Evolutionary conservation across 176 grass and related monocot species (phyloP).

Genomic region (Oryza longistaminata): DNA sequence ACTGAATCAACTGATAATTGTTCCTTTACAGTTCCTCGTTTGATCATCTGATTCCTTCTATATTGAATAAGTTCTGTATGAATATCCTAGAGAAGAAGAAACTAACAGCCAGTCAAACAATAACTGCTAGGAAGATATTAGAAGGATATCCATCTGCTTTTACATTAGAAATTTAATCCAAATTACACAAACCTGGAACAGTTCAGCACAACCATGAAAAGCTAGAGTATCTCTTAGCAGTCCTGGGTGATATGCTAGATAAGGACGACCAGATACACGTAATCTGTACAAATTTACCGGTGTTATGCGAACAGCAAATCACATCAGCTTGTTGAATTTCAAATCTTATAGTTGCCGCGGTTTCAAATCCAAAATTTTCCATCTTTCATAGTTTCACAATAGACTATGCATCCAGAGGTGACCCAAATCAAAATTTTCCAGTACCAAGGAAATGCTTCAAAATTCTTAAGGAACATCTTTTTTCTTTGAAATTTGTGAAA

Average conservation of each 20-base stretch:
- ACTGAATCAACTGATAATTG: slow-evolving; percentile 80
- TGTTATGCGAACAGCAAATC: slow-evolving; percentile 21
- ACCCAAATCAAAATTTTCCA: not conserved
- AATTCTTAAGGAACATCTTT: slow-evolving; percentile 22
- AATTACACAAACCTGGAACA: slow-evolving; percentile 75
- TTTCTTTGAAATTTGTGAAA: slow-evolving; percentile 23
- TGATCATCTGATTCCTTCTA: slow-evolving; percentile 93
- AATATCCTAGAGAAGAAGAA: slow-evolving; percentile 72
- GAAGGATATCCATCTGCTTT: not conserved
- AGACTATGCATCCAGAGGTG: not conserved
- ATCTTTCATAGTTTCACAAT: not conserved
- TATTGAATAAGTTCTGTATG: slow-evolving; percentile 96
- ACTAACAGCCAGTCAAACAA: slow-evolving; percentile 39
- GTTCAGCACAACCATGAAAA: slow-evolving; percentile 99
- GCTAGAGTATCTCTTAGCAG: slow-evolving; percentile 90
- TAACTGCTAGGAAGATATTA: slow-evolving; percentile 1
- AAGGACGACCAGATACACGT: slow-evolving; percentile 66
- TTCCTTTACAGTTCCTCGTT: slow-evolving; percentile 71
- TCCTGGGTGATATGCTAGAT: slow-evolving; percentile 87
- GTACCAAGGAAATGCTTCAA: slow-evolving; percentile 6
- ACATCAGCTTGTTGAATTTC: slow-evolving; percentile 10
- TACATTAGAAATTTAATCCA: slow-evolving; percentile 21
- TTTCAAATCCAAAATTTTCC: not conserved
- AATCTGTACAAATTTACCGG: slow-evolving; percentile 54
- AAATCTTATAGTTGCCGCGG: slow-evolving; percentile 15